Conservation (phyloP, 139 green algal species). For the Chlorella sp. region DNA sequence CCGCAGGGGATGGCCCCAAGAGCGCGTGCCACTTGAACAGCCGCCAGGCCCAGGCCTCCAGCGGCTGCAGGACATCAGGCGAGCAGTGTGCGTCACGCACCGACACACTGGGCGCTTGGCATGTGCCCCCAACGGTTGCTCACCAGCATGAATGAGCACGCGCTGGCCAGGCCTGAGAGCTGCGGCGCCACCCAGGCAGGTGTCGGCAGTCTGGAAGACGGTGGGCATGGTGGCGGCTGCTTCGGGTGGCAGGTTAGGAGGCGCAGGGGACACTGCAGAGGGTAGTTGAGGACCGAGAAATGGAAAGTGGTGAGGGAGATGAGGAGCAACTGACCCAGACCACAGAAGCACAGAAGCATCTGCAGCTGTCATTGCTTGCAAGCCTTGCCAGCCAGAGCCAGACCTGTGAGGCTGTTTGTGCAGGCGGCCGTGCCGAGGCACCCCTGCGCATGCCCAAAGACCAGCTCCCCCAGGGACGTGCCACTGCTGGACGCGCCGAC, state of each 20-base stretch:
- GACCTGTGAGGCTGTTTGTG: background rate
- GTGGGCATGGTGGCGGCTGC: slow-evolving; percentile 72
- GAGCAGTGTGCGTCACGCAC: background rate
- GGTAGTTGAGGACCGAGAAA: too few species aligned
- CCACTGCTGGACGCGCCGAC: background rate
- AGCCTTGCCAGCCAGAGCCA: too few species aligned
- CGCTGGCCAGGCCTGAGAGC: background rate
- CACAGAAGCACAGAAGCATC: too few species aligned
- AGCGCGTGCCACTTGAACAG: slow-evolving; percentile 44
- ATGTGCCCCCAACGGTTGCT: background rate
- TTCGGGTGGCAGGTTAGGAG: slow-evolving; percentile 47
- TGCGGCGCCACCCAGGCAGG: background rate
- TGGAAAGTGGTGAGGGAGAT: too few species aligned
- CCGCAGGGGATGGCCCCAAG: slow-evolving; percentile 39
- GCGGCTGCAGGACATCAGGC: background rate
- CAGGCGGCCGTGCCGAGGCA: slow-evolving; percentile 48
- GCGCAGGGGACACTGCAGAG: slow-evolving; percentile 55
- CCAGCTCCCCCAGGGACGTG: slow-evolving; percentile 41
- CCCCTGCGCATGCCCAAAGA: slow-evolving; percentile 77
- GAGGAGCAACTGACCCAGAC: background rate
- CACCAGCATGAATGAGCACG: slow-evolving; percentile 24
- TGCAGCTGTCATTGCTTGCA: background rate
- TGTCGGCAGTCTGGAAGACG: slow-evolving; percentile 71
- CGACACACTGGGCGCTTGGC: background rate
- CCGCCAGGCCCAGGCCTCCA: slow-evolving; percentile 49